Evolutionary conservation across 2,329 filamentous ascomycete genomes (phyloP).

Genomic region (Epichloe bromicola): DNA sequence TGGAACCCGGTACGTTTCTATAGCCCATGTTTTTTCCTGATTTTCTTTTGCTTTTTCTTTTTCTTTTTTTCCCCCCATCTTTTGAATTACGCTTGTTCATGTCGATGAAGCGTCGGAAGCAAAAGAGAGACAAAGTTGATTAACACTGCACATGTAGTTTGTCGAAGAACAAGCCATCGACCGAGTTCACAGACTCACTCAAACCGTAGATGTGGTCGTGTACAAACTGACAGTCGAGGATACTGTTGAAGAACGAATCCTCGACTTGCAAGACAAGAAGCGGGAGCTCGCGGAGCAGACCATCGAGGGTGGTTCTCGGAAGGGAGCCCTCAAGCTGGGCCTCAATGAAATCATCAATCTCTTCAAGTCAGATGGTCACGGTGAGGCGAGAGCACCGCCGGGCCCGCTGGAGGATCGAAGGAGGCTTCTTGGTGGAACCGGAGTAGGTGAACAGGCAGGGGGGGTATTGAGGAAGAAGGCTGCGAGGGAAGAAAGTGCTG

Average conservation of each 20-base stretch:
- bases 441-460: slow-evolving; percentile 7
- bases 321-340: slow-evolving; percentile 65
- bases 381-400: slow-evolving; percentile 6
- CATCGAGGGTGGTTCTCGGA: slow-evolving; percentile 69
- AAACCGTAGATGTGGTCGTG: slow-evolving; percentile 86
- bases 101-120: too few relatives aligned
- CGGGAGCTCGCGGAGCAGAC: slow-evolving; percentile 80
- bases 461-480: slow-evolving; percentile 16
- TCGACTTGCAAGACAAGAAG: slow-evolving; percentile 92
- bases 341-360: slow-evolving; percentile 89
- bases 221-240: slow-evolving; percentile 83
- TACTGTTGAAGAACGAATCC: slow-evolving; percentile 85
- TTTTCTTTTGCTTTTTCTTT: background rate
- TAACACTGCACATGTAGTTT: slow-evolving; percentile 40
- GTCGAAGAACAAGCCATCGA: slow-evolving; percentile 99
- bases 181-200: slow-evolving; percentile 93
- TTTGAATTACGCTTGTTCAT: background rate
- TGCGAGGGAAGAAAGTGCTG: slow-evolving; percentile 22
- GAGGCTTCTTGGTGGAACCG: background rate
- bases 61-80: background rate
- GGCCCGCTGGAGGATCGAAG: slow-evolving; percentile 3
- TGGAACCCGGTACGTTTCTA: slow-evolving; percentile 70
- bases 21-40: background rate
- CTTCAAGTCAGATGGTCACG: slow-evolving; percentile 53
- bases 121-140: background rate